Evolutionary conservation across 2,329 filamentous ascomycete genomes (phyloP), one percentile per base, ranked within the genome.

Genomic region (Phyllosticta paracitricarpa): DNA sequence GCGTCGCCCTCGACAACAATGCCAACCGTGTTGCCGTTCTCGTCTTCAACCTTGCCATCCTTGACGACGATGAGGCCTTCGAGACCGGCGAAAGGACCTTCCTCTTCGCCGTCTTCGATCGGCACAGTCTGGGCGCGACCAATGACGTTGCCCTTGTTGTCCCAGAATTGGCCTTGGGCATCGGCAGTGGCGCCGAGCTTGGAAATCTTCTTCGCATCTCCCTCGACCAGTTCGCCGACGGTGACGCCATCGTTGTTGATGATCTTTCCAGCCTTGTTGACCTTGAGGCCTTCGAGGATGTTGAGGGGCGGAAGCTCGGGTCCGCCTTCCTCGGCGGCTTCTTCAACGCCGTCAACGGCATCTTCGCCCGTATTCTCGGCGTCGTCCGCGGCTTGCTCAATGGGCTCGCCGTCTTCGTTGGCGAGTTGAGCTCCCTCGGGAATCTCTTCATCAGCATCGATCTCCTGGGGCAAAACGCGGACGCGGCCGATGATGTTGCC

Each of bases 401-500:
- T 68, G 40, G 66, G 70, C n/a, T 71, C 71, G 40, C 71, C 63
- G 12, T 72, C 71, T 7, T 72, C 69, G 51, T 72, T 72, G 26
- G 66, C 65, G 33, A 67, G 59, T 24, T 35, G n/a, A 6, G 6
- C 57, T 5, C 60, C 61, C 33, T 59, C 61, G 30, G 56, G 40
- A 17, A 33, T 58, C 19, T 56, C 59, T 26, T 61, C 51, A 51
- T 40, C 30, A 19, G 66, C 67, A 48, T 73, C 66, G 59, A 73
- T 65, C 53, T 75, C 69, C 65, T 78, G 76, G 10, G 79, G 77
- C 4, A 81, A 73, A n/a, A 79, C 76, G 66, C 82, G 77, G 64
- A 85, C 82, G 64, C 81, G 81, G 51, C 84, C 85, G 64, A 87
- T 79, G 64, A 87, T 78, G 53, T 85, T 84, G 54, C 84, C 84